These are phyloP conservation scores for Vitis hybrid DNA, from an alignment of 177 flowering plant genomes.

Conservation along the genomic window DNA sequence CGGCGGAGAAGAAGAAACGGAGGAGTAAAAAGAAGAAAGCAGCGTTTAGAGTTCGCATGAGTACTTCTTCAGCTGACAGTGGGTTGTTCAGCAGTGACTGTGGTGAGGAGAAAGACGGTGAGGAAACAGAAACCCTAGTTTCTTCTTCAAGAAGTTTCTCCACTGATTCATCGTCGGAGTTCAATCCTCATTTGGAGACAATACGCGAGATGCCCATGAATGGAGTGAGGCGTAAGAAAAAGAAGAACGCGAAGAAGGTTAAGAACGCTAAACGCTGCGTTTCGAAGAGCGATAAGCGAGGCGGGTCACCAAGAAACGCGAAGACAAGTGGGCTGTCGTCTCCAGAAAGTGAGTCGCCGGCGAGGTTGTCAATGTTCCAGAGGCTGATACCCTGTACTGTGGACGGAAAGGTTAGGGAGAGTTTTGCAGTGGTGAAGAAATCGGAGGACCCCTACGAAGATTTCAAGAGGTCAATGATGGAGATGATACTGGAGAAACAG, in stretches of 20 bases:
- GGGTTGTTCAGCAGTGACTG: conserved; percentile 59
- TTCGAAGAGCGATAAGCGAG: not conserved
- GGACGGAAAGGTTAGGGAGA: conserved; percentile 82
- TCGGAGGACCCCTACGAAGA: conserved; percentile 83
- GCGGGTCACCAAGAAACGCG: not conserved
- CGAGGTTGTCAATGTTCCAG: conserved; percentile 60
- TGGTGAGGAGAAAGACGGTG: conserved; percentile 22
- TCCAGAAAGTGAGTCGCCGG: conserved; percentile 44
- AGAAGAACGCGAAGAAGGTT: conserved; percentile 7
- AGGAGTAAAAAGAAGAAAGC: conserved; percentile 21
- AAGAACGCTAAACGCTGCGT: conserved; percentile 12
- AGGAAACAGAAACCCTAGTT: conserved; percentile 48
- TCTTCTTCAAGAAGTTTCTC: conserved; percentile 60
- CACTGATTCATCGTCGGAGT: conserved; percentile 34
- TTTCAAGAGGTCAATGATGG: conserved; percentile 85
- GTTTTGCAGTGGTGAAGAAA: conserved; percentile 81
- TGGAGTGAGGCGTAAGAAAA: conserved; percentile 13
- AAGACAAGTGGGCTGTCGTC: conserved; percentile 7
- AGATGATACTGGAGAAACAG: conserved; percentile 87
- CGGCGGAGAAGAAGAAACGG: conserved; percentile 23
- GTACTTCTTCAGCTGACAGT: conserved; percentile 64
- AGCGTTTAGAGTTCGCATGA: conserved; percentile 30
- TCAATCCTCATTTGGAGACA: conserved; percentile 24
- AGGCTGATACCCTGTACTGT: conserved; percentile 47
- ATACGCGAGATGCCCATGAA: conserved; percentile 27